Evolutionary conservation across 441 rosid species (phyloP).

Genomic region (Euphorbia corollata): DNA sequence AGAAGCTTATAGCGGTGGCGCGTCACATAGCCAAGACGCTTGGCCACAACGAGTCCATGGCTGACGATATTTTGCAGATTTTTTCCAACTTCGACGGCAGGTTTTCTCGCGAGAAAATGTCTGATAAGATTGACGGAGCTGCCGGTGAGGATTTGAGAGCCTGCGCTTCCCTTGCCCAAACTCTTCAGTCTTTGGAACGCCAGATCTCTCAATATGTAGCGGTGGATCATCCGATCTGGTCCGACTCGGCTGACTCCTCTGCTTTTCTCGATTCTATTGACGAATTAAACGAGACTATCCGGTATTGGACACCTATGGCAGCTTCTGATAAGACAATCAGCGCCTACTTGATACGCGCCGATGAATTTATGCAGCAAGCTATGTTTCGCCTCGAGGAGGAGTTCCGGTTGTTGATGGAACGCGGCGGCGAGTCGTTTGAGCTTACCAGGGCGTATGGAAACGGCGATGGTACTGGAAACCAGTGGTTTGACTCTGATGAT

Average conservation of each 20-base stretch:
- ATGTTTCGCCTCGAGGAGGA: conserved; percentile 79
- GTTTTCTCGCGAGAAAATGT: conserved; percentile 71
- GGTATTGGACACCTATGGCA: conserved; percentile 53
- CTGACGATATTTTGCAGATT: conserved; percentile 84
- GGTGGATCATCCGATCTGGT: conserved; percentile 71
- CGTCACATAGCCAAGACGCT: conserved; percentile 91
- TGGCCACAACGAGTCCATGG: conserved; percentile 70
- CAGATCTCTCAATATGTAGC: conserved; percentile 71
- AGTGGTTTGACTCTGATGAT: conserved; percentile 45
- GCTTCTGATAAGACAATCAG: conserved; percentile 36
- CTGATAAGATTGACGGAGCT: conserved; percentile 37
- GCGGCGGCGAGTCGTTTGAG: conserved; percentile 59
- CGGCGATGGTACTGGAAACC: conserved; percentile 30
- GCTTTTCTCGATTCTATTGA: conserved; percentile 74
- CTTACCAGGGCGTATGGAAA: conserved; percentile 20
- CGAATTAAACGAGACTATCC: conserved; percentile 42
- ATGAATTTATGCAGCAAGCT: conserved; percentile 70
- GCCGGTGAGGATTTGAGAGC: conserved; percentile 36
- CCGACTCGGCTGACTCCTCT: conserved; percentile 67
- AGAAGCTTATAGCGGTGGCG: conserved; percentile 71
- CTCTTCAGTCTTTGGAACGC: conserved; percentile 48
- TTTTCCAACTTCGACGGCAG: conserved; percentile 86
- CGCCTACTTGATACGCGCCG: conserved; percentile 60
- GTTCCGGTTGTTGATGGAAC: conserved; percentile 71
- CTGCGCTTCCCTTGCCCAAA: conserved; percentile 40